phyloP scores from a whole-genome alignment of 176 grass and related monocot species.

The Rhynchospora tenuis region DNA sequence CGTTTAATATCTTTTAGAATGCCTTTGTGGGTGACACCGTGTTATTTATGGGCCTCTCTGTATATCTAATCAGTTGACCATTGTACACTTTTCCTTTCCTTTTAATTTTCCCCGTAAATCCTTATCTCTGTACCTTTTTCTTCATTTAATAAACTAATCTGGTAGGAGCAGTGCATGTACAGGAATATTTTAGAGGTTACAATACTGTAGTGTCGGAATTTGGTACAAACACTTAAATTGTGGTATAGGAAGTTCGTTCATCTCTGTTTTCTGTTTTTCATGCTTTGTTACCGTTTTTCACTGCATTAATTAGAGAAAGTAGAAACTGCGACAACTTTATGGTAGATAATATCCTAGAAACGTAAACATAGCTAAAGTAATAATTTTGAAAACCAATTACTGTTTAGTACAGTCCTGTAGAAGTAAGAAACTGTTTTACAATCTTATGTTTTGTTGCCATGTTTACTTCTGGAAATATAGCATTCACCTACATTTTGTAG shows the following conservation, averaged over 20 bases:
- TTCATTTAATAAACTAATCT: no score
- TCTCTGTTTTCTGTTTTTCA: background rate
- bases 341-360: background rate
- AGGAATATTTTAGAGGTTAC: background rate
- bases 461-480: background rate
- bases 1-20: background rate
- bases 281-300: background rate
- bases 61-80: no score
- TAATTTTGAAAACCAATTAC: background rate
- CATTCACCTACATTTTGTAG: background rate
- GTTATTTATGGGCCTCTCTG: no score
- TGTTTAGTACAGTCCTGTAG: background rate
- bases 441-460: background rate
- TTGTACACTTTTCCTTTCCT: no score
- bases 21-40: no score
- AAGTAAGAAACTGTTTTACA: background rate
- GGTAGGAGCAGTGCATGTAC: no score
- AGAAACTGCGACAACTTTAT: background rate
- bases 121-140: no score
- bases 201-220: background rate
- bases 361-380: background rate
- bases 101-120: no score
- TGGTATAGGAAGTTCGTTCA: background rate
- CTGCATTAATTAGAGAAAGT: no score
- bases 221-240: background rate